phyloP scores from a whole-genome alignment of 371 early-diverging fungal species.

The Choanephora cucurbitarum region DNA sequence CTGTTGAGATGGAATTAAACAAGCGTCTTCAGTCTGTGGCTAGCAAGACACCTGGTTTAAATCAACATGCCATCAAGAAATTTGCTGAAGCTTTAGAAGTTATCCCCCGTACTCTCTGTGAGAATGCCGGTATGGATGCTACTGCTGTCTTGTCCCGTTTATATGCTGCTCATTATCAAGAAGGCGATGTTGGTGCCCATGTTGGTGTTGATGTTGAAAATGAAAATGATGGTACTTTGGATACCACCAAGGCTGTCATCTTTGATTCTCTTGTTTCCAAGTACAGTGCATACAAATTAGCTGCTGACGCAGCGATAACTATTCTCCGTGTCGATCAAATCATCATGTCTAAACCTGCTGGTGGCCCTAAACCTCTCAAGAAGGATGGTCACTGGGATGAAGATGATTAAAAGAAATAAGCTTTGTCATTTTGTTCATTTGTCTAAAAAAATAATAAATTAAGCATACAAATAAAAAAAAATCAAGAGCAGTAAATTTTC shows the following conservation, averaged over 20 bases:
- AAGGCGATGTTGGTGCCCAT: slow-evolving; percentile 46
- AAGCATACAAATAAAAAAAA: neutral
- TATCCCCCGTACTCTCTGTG: slow-evolving; percentile 93
- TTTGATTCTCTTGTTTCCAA: slow-evolving; percentile 84
- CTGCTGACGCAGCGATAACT: slow-evolving; percentile 93
- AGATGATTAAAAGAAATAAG: slow-evolving; percentile 61
- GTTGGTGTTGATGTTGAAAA: slow-evolving; percentile 86
- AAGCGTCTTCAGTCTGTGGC: slow-evolving; percentile 72
- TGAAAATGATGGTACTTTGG: slow-evolving; percentile 74
- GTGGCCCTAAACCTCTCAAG: slow-evolving; percentile 94
- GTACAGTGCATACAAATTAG: slow-evolving; percentile 85
- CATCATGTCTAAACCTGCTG: slow-evolving; percentile 98
- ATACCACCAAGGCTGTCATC: slow-evolving; percentile 78
- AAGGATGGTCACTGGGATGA: slow-evolving; percentile 92
- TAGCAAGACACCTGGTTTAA: slow-evolving; percentile 90
- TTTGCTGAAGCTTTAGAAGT: slow-evolving; percentile 97
- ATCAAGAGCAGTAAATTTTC: neutral
- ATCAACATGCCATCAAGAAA: slow-evolving; percentile 95
- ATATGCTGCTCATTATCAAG: slow-evolving; percentile 91
- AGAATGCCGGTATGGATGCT: slow-evolving; percentile 96
- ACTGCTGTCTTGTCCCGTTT: slow-evolving; percentile 92
- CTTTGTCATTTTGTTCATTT: too few relatives aligned
- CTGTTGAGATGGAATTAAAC: slow-evolving; percentile 93
- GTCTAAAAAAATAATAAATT: too few relatives aligned
- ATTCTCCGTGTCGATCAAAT: slow-evolving; percentile 97